Base-by-base conservation (phyloP, 345 rosid genomes). In the Cardamine occulta region DNA sequence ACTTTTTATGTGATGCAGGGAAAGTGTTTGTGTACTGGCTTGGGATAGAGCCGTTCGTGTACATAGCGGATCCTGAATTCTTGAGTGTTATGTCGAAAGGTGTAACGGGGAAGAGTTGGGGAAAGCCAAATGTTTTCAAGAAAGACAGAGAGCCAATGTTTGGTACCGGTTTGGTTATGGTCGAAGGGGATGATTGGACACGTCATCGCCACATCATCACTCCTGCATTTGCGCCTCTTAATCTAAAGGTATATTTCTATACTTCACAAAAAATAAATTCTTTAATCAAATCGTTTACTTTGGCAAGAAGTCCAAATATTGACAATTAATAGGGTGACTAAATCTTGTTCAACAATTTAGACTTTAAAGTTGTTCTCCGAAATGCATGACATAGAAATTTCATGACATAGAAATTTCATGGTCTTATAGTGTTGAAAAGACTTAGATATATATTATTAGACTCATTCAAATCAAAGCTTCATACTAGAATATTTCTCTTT, bases 31-130 rank as follows among this genome's bases (percentile, higher is more conserved):
- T 85, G 8, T 95, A 92, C 83, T 95, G 99, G 99, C 78, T 92
- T 28, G 99, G 99, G 5, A 87, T 88, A 39, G 97, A 90, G 85
- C 99, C 99, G 8, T 92, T 95, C 80, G 69, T 95, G 68, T 89
- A 90, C 70, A 83, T 95, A 4, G 98, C 98, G 18, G 97, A 95
- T 12, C 94, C 98, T 0, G 96, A 87, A 70, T 95, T 95, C 74
- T 86, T 95, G 14, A 92, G 85, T 68, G 82, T 62, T 45, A 83
- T 95, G 89, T 83, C 96, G 11, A 61, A 80, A 11, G 98, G 99
- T 11, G 88, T 95, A 6, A 58, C 86, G 88, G 99, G 98, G 11
- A 95, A 90, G 85, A 89, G 85, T 18, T 90, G 99, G 99, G 99
- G 99, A 58, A 95, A 95, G 67, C 98, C 98, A 39, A 61, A 60